Evolutionary conservation across 768 basidiomycete species (phyloP), one percentile per base, ranked within the genome.

Genomic region (Chalciporus sphaerocephalus): DNA sequence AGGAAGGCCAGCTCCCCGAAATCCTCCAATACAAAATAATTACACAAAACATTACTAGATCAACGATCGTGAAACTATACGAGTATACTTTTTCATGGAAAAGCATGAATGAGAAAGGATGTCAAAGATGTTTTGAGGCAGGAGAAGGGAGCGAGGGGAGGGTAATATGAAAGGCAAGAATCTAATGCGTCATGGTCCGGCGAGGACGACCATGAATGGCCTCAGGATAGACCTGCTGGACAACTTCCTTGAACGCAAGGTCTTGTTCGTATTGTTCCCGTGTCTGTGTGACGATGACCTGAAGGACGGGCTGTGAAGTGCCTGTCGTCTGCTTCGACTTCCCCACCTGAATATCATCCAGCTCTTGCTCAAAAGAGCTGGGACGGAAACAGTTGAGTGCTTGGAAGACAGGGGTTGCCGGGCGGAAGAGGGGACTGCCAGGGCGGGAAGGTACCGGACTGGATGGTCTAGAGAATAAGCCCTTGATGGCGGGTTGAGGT

Each of bases 341-440:
- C n/a, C 13, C 62, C 17, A 40, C 49, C 42, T 64, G 59, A 18
- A 61, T 6, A 30, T 58, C 54, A 18, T 64, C 59, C 10, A 59
- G 38, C 0, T 72, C 64, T 36, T 58, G 53, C 48, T 68, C 64
- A 35, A 73, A 69, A 17, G 55, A 56, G 7, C 42, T 53, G 13
- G 57, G 59, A 18, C 57, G 48, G 41, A 72, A 69, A 37, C 71
- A 73, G 37, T 67, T 71, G 16, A 64, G 40, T 33, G 56, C 61
- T 28, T 53, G 58, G 33, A 65, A 49, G 13, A 51, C 51, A 1
- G 54, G 57, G 38, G 54, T 60, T 46, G 21, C 53, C 1, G 53
- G 55, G 15, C 60, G 60, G n/a, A 53, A 50, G 9, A 52, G 49
- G 35, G 55, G 59, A 38, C 54, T 53, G 18, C 42, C 38, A 17